Base-by-base conservation (phyloP, 2,329 filamentous ascomycete species). In the Calonectria pauciramosa region DNA sequence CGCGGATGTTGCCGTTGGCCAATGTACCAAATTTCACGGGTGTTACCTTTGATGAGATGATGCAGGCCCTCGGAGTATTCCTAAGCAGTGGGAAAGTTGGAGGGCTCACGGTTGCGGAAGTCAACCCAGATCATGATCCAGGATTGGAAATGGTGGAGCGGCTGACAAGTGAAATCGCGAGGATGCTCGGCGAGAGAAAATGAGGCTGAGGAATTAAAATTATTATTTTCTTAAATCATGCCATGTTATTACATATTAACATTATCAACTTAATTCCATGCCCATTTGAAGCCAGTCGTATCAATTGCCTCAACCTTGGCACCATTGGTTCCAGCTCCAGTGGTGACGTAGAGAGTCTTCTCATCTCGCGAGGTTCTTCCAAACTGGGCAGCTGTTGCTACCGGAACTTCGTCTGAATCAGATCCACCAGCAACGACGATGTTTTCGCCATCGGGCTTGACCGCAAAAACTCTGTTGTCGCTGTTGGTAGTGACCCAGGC, bases 101-200 rank as follows among this genome's bases (percentile, higher is more conserved):
- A 4, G 78, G 76, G 16, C 49, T 79, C 8, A 74, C 60, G 13
- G n/a, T 79, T 28, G 78, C 78, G 0, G 78, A 78, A 44, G 78
- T 79, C 4, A 79, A 79, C 41, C 72, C 78, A 10, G 78, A 79
- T 66, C 76, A 79, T 20, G 76, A 79, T 23, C 78, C 78, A 8
- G 69, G 47, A 11, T 20, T 77, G 38, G 11, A 68, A 4, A 77
- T 79, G 78, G 49, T 77, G 3, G 71, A 65, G 5, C 75, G 10
- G n/a, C 52, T 79, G 4, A 73, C 75, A 0, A 32, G 60, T 5
- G 23, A 66, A 20, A 34, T 78, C 16, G 51, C 71, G 28, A 36
- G 23, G 8, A 76, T 77, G 41, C 32, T 78, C 10, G 60, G 60
- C 2, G 44, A 68, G 16, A 72, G 65, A 66, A 51, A 41, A 49